A percentile compares a stretch with the other conserved stretches of the same genome.
phyloP scores from a whole-genome alignment of 208 protist genomes.

The Acanthamoeba sp. region DNA sequence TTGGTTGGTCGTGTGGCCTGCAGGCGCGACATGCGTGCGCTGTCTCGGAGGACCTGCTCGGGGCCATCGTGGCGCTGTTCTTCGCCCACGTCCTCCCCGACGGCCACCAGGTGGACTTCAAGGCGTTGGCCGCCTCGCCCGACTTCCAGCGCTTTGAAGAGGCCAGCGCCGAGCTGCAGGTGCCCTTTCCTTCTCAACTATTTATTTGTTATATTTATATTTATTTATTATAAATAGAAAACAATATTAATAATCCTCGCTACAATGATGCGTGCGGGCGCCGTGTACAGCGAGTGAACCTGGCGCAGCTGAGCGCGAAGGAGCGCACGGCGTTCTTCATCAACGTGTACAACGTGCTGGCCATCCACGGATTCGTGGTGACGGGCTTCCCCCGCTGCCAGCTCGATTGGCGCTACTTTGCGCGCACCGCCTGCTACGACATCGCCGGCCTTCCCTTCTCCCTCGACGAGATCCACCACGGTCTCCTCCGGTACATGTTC shows the following conservation, averaged over 20 bases:
- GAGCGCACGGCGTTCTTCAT: conserved; percentile 71
- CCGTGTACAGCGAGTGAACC: neutral
- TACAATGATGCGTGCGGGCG: neutral
- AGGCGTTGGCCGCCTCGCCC: neutral
- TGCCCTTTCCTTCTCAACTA: neutral
- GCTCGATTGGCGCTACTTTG: conserved; percentile 23
- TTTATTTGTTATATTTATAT: neutral
- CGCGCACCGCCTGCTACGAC: conserved; percentile 36
- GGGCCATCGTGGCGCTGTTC: conserved; percentile 19
- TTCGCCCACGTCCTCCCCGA: conserved; percentile 45
- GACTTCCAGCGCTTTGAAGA: conserved; percentile 35
- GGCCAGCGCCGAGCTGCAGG: conserved; percentile 32
- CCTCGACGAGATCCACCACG: conserved; percentile 56
- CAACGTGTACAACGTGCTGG: conserved; percentile 68
- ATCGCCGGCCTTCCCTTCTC: conserved; percentile 42
- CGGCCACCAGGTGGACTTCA: conserved; percentile 11
- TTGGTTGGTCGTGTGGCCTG: neutral
- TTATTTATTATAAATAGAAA: too few relatives aligned
- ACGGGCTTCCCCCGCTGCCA: neutral
- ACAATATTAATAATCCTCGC: too few relatives aligned
- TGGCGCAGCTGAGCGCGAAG: neutral
- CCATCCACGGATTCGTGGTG: conserved; percentile 44
- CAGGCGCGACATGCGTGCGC: neutral
- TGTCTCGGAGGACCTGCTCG: neutral
- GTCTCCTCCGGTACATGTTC: neutral